These are phyloP conservation scores for Boletales sp. DNA, from an alignment of 768 basidiomycete genomes.

Conservation along the genomic window DNA sequence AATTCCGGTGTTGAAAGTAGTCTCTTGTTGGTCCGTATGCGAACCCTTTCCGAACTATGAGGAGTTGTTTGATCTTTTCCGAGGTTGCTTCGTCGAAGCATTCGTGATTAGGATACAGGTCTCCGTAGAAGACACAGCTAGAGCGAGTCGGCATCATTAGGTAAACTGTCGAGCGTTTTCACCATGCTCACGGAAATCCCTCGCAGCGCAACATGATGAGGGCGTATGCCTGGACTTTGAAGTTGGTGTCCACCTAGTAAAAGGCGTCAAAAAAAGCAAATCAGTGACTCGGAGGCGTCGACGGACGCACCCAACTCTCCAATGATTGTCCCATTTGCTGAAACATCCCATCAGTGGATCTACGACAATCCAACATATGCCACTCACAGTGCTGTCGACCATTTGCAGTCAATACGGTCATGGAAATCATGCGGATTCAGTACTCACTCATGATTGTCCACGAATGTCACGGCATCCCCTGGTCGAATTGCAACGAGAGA, in stretches of 20 bases:
- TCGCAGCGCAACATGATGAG: conserved; percentile 66
- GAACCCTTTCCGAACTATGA: conserved; percentile 58
- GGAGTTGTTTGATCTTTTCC: conserved; percentile 48
- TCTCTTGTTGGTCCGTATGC: conserved; percentile 66
- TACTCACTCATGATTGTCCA: conserved; percentile 85
- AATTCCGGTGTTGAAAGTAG: conserved; percentile 56
- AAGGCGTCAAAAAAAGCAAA: not conserved
- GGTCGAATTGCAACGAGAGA: conserved; percentile 69
- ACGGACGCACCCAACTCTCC: conserved; percentile 71
- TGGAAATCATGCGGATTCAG: not conserved
- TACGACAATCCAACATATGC: conserved; percentile 5
- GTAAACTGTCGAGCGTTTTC: not conserved
- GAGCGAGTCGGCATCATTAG: not conserved
- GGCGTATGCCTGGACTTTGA: conserved; percentile 82
- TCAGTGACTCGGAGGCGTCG: not conserved
- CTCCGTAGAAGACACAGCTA: conserved; percentile 88
- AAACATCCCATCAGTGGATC: not conserved
- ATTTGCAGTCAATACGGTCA: not conserved
- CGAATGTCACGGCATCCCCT: conserved; percentile 83
- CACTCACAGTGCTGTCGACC: conserved; percentile 57
- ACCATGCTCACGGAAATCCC: conserved; percentile 65
- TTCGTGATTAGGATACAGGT: conserved; percentile 70
- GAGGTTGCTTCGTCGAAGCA: conserved; percentile 57
- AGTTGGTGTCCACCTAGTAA: conserved; percentile 58
- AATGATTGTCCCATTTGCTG: conserved; percentile 70